Evolutionary conservation across 345 rosid species (phyloP), one percentile per base, ranked within the genome.

Genomic region (Syzygium aromaticum): DNA sequence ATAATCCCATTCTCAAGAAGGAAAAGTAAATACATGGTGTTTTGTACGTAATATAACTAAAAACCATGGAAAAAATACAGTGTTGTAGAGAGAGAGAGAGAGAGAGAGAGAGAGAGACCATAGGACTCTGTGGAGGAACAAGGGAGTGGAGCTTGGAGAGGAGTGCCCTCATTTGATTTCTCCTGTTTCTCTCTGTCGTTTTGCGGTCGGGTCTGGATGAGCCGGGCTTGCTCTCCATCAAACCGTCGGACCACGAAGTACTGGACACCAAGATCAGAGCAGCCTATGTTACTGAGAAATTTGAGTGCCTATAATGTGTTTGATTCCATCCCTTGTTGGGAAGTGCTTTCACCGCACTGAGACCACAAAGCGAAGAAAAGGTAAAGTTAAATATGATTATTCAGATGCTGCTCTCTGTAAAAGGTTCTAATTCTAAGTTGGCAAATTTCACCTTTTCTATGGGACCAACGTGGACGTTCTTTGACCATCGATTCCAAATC

Each of bases 111-210:
- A 67, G 30, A 90, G 52, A 49, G 12, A 89, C 54, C 87, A 84
- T 59, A 23, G 85, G 91, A 92, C 80, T 86, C 84, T 89, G 90
- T 82, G 83, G 94, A 23, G 93, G 94, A 11, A 95, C 86, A 54
- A 95, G 94, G 77, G 95, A 91, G 67, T 88, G 86, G 89, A 95
- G 98, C 77, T 88, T 56, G 90, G 91, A 86, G 91, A 89, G 91
- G 63, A 95, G 95, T 77, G 85, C 85, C 88, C 93, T 95, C 98
- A 94, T 93, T 64, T 93, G 94, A 89, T 89, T 92, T 86, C 98
- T 95, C 84, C 98, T 86, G 40, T 94, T 93, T 86, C 90, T 93
- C 84, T 95, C 98, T 1, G 90, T 85, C 21, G 92, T 89, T 87
- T 94, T 95, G 73, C 96, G 90, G 63, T 95, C 94, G 30, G 91